These are phyloP conservation scores for Thelonectria rubi DNA, from an alignment of 2,329 filamentous ascomycete species.

Conservation along the genomic window DNA sequence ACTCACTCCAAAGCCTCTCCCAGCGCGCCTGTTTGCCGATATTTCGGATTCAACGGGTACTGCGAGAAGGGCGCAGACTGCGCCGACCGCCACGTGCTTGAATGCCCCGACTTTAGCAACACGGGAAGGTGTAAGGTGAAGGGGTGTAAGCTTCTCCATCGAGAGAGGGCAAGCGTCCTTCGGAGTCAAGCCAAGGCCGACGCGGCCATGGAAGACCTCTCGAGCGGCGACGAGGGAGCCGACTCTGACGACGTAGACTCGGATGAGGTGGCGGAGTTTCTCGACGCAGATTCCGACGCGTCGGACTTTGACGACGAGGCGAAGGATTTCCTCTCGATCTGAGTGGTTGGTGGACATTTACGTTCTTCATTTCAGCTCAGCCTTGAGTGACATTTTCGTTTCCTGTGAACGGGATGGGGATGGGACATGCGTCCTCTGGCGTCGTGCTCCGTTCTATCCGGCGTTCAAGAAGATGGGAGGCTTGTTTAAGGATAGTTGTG, in stretches of 20 bases:
- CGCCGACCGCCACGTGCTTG: slow-evolving; percentile 84
- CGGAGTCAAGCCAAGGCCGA: slow-evolving; percentile 71
- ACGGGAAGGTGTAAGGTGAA: slow-evolving; percentile 82
- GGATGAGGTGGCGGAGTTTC: slow-evolving; percentile 74
- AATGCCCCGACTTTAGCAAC: slow-evolving; percentile 96
- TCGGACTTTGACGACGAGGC: slow-evolving; percentile 65
- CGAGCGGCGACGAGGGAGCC: slow-evolving; percentile 78
- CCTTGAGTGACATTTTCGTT: slow-evolving; percentile 26
- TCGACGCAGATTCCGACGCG: slow-evolving; percentile 64
- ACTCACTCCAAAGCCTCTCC: slow-evolving; percentile 83
- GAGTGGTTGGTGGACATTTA: slow-evolving; percentile 25
- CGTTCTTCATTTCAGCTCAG: slow-evolving; percentile 12
- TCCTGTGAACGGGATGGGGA: slow-evolving; percentile 21
- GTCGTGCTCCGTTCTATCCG: slow-evolving; percentile 13
- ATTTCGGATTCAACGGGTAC: slow-evolving; percentile 87
- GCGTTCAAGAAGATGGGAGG: slow-evolving; percentile 32
- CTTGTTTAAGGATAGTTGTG: slow-evolving; percentile 29
- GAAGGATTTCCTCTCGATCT: slow-evolving; percentile 66
- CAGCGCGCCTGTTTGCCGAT: slow-evolving; percentile 80
- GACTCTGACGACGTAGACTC: slow-evolving; percentile 84
- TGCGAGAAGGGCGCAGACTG: slow-evolving; percentile 85
- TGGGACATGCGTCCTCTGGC: slow-evolving; percentile 4
- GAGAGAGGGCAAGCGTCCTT: slow-evolving; percentile 83
- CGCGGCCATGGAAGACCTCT: slow-evolving; percentile 72
- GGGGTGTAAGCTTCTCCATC: slow-evolving; percentile 86